phyloP scores from a whole-genome alignment of 208 protist species.

The Willaertia magna region DNA sequence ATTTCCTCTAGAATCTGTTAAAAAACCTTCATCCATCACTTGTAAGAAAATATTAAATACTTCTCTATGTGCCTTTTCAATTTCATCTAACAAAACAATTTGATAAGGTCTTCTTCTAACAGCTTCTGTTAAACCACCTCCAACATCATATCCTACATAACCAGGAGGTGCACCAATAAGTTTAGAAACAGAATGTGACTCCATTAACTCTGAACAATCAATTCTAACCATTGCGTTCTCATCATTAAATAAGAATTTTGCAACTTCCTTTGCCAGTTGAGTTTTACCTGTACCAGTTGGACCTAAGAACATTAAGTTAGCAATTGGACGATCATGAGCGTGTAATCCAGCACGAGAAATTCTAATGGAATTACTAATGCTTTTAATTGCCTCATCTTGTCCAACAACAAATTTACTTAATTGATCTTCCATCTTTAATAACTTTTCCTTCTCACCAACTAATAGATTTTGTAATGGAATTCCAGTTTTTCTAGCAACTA shows the following conservation, averaged over 20 bases:
- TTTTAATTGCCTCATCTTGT: slow-evolving; percentile 55
- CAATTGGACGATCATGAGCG: slow-evolving; percentile 36
- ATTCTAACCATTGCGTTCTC: slow-evolving; percentile 62
- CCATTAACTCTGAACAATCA: slow-evolving; percentile 79
- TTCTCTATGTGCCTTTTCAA: slow-evolving; percentile 74
- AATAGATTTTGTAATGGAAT: slow-evolving; percentile 52
- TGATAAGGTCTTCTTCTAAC: slow-evolving; percentile 61
- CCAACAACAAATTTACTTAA: slow-evolving; percentile 63
- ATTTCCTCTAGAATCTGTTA: slow-evolving; percentile 63
- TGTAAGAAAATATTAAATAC: slow-evolving; percentile 66
- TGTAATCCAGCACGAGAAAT: slow-evolving; percentile 53
- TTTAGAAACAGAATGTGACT: slow-evolving; percentile 47
- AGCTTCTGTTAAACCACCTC: slow-evolving; percentile 66
- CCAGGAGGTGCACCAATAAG: slow-evolving; percentile 71
- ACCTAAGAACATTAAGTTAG: slow-evolving; percentile 58
- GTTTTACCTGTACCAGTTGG: slow-evolving; percentile 50
- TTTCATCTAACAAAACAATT: slow-evolving; percentile 71
- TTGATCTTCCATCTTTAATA: slow-evolving; percentile 50
- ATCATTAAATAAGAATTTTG: slow-evolving; percentile 32
- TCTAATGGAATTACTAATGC: slow-evolving; percentile 52
- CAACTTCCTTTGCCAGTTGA: slow-evolving; percentile 54
- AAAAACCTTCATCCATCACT: slow-evolving; percentile 66
- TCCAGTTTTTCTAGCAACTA: slow-evolving; percentile 65
- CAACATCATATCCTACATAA: slow-evolving; percentile 74
- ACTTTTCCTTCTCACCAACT: slow-evolving; percentile 29